Percentiles rank a stretch among this genome's conserved stretches.
Conservation (phyloP, 164 flowering plant genomes). For the Nymphaea thermarum region DNA sequence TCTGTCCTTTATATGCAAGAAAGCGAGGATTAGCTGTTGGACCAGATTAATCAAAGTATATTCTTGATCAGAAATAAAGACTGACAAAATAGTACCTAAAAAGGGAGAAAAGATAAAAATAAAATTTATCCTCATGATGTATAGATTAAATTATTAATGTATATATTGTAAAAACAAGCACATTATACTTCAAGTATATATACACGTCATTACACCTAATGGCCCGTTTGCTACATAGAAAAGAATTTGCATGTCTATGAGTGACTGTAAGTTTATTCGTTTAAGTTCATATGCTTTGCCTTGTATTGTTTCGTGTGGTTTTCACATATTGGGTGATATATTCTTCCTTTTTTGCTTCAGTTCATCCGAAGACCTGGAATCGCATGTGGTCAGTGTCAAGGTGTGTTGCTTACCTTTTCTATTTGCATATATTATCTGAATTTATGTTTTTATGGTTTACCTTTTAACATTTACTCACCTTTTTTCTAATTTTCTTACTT, state of each 20-base stretch:
- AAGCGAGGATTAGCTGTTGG: no score
- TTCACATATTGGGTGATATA: not conserved
- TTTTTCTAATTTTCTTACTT: conserved; percentile 6
- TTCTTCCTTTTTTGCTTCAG: conserved; percentile 25
- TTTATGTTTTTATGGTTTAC: not conserved
- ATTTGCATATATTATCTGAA: not conserved
- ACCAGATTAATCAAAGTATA: no score
- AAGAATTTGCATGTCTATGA: conserved; percentile 94
- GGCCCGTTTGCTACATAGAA: conserved; percentile 88
- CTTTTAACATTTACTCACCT: not conserved
- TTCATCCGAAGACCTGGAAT: conserved; percentile 99
- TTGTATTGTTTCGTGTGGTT: not conserved
- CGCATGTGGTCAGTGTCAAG: conserved; percentile 99
- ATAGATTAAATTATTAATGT: not conserved
- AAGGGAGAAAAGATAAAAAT: not conserved
- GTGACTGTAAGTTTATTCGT: conserved; percentile 66
- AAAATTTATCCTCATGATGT: not conserved
- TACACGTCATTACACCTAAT: conserved; percentile 47
- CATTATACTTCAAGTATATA: not conserved
- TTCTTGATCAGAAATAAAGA: no score
- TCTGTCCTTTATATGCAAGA: no score
- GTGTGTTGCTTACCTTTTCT: conserved; percentile 18
- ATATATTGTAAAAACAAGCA: not conserved
- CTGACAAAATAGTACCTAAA: no score
- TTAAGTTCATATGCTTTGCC: no score